Percentiles rank a stretch among this genome's conserved stretches.
Conservation (phyloP, 169 alveolate genomes). For the Plasmodium vivax region DNA sequence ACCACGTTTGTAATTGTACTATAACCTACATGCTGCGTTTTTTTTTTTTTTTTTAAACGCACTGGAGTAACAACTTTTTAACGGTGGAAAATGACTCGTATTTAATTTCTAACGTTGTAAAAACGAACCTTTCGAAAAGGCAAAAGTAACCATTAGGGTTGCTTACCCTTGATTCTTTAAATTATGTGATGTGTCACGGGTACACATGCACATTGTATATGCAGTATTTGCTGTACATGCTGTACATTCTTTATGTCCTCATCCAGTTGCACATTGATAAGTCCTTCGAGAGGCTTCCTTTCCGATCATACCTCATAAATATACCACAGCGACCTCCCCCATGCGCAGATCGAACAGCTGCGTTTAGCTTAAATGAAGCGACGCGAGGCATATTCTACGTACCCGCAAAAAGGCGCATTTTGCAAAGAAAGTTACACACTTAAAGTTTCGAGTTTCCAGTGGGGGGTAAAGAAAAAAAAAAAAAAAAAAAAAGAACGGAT, state of each 20-base stretch:
- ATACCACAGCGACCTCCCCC: background rate
- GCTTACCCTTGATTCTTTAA: background rate
- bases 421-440: background rate
- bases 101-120: background rate
- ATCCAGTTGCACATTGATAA: background rate
- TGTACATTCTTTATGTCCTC: background rate
- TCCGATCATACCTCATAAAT: background rate
- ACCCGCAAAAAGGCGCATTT: background rate
- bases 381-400: background rate
- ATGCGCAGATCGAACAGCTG: background rate
- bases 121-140: background rate
- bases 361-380: background rate
- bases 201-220: background rate
- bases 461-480: background rate
- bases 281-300: background rate
- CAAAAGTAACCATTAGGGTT: background rate
- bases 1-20: background rate
- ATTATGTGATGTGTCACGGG: background rate
- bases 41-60: background rate
- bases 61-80: background rate
- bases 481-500: background rate
- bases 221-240: background rate
- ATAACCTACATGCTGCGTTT: background rate
- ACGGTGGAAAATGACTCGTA: background rate
- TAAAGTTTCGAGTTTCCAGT: background rate